Percentiles rank a stretch among this genome's conserved stretches.
phyloP scores from a whole-genome alignment of 306 rosid species.

The Sicyos edulis region DNA sequence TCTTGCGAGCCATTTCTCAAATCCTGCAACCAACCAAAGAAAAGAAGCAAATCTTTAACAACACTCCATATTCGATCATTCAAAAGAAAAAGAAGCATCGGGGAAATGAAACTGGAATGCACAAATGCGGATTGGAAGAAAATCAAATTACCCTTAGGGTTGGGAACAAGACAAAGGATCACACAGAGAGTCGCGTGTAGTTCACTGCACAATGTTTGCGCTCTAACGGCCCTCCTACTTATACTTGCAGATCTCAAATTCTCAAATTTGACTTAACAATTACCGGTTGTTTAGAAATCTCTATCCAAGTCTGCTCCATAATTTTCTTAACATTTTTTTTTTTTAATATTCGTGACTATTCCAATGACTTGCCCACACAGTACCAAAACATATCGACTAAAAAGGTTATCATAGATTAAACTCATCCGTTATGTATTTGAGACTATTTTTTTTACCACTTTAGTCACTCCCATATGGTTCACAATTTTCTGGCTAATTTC shows the following conservation, averaged over 20 bases:
- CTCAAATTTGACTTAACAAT: not conserved
- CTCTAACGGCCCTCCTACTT: not conserved
- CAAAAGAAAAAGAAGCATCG: not conserved
- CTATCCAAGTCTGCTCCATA: too few species aligned
- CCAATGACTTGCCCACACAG: too few species aligned
- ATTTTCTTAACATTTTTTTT: too few species aligned
- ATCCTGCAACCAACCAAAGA: not conserved
- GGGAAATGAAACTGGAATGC: not conserved
- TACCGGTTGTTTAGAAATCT: not conserved
- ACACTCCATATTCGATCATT: not conserved
- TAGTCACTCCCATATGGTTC: too few species aligned
- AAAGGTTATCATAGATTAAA: too few species aligned
- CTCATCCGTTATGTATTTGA: too few species aligned
- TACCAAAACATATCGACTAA: too few species aligned
- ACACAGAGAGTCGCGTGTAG: not conserved
- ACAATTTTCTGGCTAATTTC: too few species aligned
- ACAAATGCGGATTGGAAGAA: not conserved
- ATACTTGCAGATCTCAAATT: not conserved
- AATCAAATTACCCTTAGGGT: not conserved
- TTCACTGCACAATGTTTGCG: not conserved
- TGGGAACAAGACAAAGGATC: not conserved
- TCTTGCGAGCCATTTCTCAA: slow-evolving; percentile 89
- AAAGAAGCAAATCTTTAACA: not conserved
- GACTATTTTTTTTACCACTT: too few species aligned
- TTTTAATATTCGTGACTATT: too few species aligned